Percentiles rank a stretch among this genome's conserved stretches.
Conservation (phyloP, 2,329 filamentous ascomycete genomes). For the Microascus cirrosus region DNA sequence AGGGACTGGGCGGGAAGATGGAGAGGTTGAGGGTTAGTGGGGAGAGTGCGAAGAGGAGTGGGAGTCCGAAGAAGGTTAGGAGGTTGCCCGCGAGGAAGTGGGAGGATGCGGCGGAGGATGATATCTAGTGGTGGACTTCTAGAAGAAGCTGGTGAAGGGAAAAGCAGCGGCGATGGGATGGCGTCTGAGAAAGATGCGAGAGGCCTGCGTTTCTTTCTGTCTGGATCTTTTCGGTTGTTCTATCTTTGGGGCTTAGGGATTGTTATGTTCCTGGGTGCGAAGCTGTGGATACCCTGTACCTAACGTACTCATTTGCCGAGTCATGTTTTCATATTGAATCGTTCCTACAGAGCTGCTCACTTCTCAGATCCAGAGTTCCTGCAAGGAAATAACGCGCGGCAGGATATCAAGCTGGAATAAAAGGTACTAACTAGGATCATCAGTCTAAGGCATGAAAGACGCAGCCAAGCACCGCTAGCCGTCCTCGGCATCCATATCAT, state of each 20-base stretch:
- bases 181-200: too few species aligned
- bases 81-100: conserved; percentile 35
- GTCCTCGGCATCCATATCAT: conserved; percentile 68
- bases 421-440: neutral
- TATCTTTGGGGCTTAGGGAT: neutral
- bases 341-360: neutral
- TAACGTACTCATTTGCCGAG: neutral
- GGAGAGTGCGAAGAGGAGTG: conserved; percentile 19
- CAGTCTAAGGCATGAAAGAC: neutral
- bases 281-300: conserved; percentile 3
- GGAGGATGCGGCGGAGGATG: conserved; percentile 21
- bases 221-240: neutral
- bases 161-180: too few species aligned
- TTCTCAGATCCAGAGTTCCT: neutral
- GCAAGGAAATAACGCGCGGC: neutral
- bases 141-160: too few species aligned
- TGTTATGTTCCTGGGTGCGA: neutral
- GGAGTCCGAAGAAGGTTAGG: conserved; percentile 43
- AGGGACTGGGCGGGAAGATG: conserved; percentile 29
- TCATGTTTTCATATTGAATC: neutral
- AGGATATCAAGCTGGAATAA: neutral
- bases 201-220: neutral
- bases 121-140: neutral
- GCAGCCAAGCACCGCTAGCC: conserved; percentile 28
- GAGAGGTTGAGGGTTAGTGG: conserved; percentile 37